Base-by-base conservation (phyloP, 139 green algal species). In the Gonium pectorale region DNA sequence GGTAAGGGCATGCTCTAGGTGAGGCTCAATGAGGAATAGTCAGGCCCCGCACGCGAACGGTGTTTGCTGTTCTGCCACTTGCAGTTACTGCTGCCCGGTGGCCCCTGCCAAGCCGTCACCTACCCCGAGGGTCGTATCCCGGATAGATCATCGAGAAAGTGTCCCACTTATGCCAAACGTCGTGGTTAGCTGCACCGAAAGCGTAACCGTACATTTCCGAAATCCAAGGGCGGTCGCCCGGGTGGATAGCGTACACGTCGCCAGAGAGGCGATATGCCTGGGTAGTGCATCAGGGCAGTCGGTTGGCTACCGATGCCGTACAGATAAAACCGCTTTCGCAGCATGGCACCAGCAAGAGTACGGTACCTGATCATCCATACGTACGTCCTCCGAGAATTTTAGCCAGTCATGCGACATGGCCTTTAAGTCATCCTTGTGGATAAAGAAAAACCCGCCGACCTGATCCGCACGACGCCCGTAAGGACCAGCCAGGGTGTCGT, bases 141-240 rank as follows among this genome's bases (percentile, higher is more conserved):
- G 96, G 96, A 81, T 98, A 98, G 31, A 97, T 90, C 95, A 97
- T 97, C 8, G 90, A 89, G 27, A 74, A 86, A 38, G 83, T 78
- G 75, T 95, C 86, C 51, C 87, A 92, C n/a, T 91, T 90, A 89
- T 98, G 96, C 94, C 95, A 97, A 38, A 98, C 90, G 49, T 90
- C 87, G 15, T 88, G 86, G 78, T 95, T 92, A 3, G 87, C 75
- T 74, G 87, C 91, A 4, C 85, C 95, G 59, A 95, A 98, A 11
- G 86, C 92, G 85, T 98, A 98, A 37, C 96, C 96, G 78, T 97
- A 97, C 95, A 97, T 98, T 86, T 96, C 94, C 15, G 80, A 89
- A 52, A 97, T 98, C 95, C 95, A 98, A 41, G 95, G 93, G 88
- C 95, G 95, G 80, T 93, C 83, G 7, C 92, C 91, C 2, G 86